A percentile compares a stretch with the other conserved stretches of the same genome.
Evolutionary conservation across 208 protist genomes (phyloP).

Genomic region (Leishmania major): DNA sequence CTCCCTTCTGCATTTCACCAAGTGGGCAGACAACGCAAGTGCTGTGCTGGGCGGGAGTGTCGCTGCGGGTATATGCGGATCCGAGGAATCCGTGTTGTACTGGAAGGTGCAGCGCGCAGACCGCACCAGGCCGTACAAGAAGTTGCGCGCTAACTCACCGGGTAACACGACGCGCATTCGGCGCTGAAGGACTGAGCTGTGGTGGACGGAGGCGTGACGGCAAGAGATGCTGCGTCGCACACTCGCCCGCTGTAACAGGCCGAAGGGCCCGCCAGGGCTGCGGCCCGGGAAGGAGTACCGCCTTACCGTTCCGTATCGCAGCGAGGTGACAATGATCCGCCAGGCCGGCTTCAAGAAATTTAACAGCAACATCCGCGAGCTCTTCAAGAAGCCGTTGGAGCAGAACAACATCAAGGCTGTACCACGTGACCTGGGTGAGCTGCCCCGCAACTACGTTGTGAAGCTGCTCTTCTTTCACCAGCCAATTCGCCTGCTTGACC

Average conservation of each 20-base stretch:
- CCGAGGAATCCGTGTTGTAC: neutral
- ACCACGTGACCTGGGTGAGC: constrained; percentile 86
- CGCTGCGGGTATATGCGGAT: neutral
- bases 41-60: neutral
- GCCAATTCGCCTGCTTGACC: constrained; percentile 75
- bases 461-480: constrained; percentile 90
- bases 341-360: constrained; percentile 49
- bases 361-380: constrained; percentile 88
- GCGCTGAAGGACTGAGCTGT: neutral
- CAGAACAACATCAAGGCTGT: constrained; percentile 88
- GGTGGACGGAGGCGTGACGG: neutral
- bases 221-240: constrained; percentile 70
- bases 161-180: neutral
- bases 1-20: neutral
- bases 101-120: neutral
- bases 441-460: constrained; percentile 87
- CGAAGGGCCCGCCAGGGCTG: constrained; percentile 81
- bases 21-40: neutral
- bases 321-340: constrained; percentile 83
- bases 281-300: constrained; percentile 80
- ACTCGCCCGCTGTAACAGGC: constrained; percentile 43
- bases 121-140: neutral
- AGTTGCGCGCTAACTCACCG: neutral
- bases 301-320: constrained; percentile 83
- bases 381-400: constrained; percentile 81